phyloP scores from a whole-genome alignment of 495 filamentous ascomycete genomes.

The Amniculicola lignicola region DNA sequence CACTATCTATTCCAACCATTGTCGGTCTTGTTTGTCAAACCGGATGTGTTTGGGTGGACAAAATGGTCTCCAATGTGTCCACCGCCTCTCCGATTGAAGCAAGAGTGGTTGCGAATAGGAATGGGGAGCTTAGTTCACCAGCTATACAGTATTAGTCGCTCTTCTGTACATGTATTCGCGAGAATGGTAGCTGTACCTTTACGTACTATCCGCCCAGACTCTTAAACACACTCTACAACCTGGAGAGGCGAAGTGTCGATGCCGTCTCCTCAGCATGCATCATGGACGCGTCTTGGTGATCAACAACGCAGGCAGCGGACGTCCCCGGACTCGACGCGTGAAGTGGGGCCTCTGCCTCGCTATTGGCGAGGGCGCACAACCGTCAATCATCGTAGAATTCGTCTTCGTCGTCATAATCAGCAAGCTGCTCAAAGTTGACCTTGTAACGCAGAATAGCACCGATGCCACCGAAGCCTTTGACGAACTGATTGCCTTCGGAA shows the following conservation, averaged over 20 bases:
- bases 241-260: conserved; percentile 31
- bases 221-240: conserved; percentile 22
- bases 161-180: neutral
- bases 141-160: conserved; percentile 4
- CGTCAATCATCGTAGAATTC: conserved; percentile 99
- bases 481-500: conserved; percentile 97
- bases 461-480: conserved; percentile 98
- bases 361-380: conserved; percentile 78
- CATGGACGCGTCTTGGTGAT: conserved; percentile 23
- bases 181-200: conserved; percentile 7
- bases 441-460: conserved; percentile 97
- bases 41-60: neutral
- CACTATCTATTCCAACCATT: neutral
- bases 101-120: conserved; percentile 25
- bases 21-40: conserved; percentile 1
- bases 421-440: conserved; percentile 99
- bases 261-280: neutral
- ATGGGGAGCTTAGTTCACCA: conserved; percentile 21
- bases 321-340: conserved; percentile 59
- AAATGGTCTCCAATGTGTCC: neutral
- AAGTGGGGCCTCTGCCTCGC: conserved; percentile 82
- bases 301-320: conserved; percentile 42
- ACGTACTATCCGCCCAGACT: conserved; percentile 22
- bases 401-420: conserved; percentile 92
- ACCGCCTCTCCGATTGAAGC: conserved; percentile 27